Percentiles rank a stretch among this genome's conserved stretches.
Evolutionary conservation across 2,329 filamentous ascomycete genomes (phyloP).

Genomic region (Triangularia setosa): DNA sequence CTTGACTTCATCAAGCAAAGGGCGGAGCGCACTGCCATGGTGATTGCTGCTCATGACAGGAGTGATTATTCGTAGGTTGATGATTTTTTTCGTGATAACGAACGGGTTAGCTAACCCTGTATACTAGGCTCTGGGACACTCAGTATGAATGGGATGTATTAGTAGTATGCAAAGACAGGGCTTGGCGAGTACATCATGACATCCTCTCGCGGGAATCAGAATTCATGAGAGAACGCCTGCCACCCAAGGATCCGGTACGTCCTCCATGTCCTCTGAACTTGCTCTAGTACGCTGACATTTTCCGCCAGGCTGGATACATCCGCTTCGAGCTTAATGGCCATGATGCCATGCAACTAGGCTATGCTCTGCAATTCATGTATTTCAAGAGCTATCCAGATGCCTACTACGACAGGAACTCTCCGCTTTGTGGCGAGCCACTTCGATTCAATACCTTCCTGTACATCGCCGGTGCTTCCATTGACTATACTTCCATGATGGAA

Average conservation of each 20-base stretch:
- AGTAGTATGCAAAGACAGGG: slow-evolving; percentile 9
- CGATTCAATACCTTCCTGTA: slow-evolving; percentile 26
- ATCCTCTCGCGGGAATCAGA: slow-evolving; percentile 21
- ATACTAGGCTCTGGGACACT: slow-evolving; percentile 18
- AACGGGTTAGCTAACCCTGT: background rate
- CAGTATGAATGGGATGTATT: slow-evolving; percentile 21
- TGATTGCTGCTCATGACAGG: slow-evolving; percentile 13
- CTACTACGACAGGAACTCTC: background rate
- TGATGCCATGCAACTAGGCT: slow-evolving; percentile 18
- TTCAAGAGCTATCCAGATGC: slow-evolving; percentile 15
- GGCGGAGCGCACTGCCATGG: background rate
- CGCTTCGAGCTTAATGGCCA: slow-evolving; percentile 18
- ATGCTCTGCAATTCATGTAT: slow-evolving; percentile 31
- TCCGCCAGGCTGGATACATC: slow-evolving; percentile 8
- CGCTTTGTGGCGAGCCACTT: slow-evolving; percentile 17
- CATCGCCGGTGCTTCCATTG: slow-evolving; percentile 27
- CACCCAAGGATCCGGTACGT: slow-evolving; percentile 15
- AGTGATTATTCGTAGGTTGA: slow-evolving; percentile 12
- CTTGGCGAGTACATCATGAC: slow-evolving; percentile 20
- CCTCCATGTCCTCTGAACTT: background rate
- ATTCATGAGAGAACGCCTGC: slow-evolving; percentile 15
- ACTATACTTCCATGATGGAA: slow-evolving; percentile 26
- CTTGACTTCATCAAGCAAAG: background rate
- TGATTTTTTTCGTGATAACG: background rate
- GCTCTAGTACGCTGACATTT: background rate